phyloP scores from a whole-genome alignment of 495 filamentous ascomycete genomes.

The Stereocaulon alpinum region DNA sequence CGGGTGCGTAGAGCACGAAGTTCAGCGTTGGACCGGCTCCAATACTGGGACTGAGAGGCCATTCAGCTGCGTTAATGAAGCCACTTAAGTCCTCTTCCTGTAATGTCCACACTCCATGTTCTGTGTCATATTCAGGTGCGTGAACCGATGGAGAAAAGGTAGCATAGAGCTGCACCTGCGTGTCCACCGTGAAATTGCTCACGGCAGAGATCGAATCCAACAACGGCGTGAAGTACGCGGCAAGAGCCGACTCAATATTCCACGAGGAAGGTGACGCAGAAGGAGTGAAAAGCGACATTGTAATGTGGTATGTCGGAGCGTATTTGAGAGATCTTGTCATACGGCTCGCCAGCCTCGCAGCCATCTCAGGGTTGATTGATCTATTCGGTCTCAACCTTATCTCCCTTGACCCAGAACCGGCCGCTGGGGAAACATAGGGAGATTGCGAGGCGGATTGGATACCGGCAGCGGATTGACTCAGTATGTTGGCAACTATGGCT shows the following conservation, averaged over 20 bases:
- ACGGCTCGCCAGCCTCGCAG: slow-evolving; percentile 44
- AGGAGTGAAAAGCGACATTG: slow-evolving; percentile 88
- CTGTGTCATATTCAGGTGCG: slow-evolving; percentile 42
- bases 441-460: slow-evolving; percentile 28
- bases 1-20: slow-evolving; percentile 79
- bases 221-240: slow-evolving; percentile 72
- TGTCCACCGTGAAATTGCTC: slow-evolving; percentile 94
- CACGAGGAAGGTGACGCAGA: slow-evolving; percentile 69
- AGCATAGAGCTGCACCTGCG: slow-evolving; percentile 90
- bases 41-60: slow-evolving; percentile 91
- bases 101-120: slow-evolving; percentile 50
- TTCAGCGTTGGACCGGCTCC: slow-evolving; percentile 88
- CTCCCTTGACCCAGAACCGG: slow-evolving; percentile 18
- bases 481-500: slow-evolving; percentile 72
- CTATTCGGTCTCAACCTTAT: slow-evolving; percentile 23
- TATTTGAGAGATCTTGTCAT: slow-evolving; percentile 81
- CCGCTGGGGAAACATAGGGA: slow-evolving; percentile 34
- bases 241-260: slow-evolving; percentile 79
- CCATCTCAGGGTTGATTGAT: slow-evolving; percentile 36
- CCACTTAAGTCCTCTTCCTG: slow-evolving; percentile 80
- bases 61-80: slow-evolving; percentile 96
- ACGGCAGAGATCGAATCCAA: slow-evolving; percentile 67
- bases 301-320: slow-evolving; percentile 87
- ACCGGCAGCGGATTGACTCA: slow-evolving; percentile 46
- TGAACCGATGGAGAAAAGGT: slow-evolving; percentile 63